Conservation (phyloP, 176 grass and related monocot species). For the Oryza meyeriana region DNA sequence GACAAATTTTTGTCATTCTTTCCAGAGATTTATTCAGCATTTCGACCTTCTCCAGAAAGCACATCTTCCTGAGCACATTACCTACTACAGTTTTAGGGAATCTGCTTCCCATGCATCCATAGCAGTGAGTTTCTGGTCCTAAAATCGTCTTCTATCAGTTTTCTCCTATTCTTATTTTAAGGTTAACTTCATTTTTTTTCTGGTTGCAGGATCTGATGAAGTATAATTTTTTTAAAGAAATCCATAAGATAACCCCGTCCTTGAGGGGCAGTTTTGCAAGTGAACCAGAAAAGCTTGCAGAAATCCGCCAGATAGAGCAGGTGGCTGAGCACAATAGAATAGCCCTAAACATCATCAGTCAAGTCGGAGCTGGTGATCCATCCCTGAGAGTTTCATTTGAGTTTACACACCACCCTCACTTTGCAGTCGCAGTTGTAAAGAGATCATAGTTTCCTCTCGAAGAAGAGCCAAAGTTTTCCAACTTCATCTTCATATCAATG, state of each 20-base stretch:
- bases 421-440: conserved; percentile 88
- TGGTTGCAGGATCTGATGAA: conserved; percentile 63
- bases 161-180: conserved; percentile 17
- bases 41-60: conserved; percentile 93
- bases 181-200: conserved; percentile 1
- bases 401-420: conserved; percentile 78
- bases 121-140: conserved; percentile 56
- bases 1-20: conserved; percentile 20
- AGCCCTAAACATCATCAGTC: conserved; percentile 82
- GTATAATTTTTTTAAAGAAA: conserved; percentile 90
- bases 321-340: conserved; percentile 89
- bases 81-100: conserved; percentile 80
- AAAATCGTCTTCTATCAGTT: not conserved
- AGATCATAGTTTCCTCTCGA: conserved; percentile 51
- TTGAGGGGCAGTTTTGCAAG: conserved; percentile 69
- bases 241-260: conserved; percentile 62
- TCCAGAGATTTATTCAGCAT: conserved; percentile 94
- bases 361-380: conserved; percentile 56
- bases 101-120: conserved; percentile 56
- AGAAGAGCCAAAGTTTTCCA: conserved; percentile 7
- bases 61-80: conserved; percentile 69
- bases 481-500: not conserved
- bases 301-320: conserved; percentile 84
- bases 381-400: conserved; percentile 82
- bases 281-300: conserved; percentile 65